Evolutionary conservation across 768 basidiomycete species (phyloP).

Genomic region (Podaxis sp.): DNA sequence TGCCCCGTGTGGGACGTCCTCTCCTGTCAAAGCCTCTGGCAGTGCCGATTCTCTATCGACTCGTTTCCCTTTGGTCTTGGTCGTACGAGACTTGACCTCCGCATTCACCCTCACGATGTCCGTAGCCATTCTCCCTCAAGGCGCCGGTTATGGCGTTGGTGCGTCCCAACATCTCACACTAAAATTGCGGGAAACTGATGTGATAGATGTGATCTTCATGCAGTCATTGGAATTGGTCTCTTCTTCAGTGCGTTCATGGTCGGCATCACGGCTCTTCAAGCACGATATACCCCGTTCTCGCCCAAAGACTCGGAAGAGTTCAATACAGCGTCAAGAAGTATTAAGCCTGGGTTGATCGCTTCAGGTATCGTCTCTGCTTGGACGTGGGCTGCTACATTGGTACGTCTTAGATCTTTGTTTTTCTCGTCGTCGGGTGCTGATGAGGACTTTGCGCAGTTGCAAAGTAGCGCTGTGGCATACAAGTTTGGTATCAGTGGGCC

Average conservation of each 20-base stretch:
- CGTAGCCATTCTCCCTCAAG: slow-evolving; percentile 60
- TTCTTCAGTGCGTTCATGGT: slow-evolving; percentile 88
- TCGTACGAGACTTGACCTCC: too few relatives aligned
- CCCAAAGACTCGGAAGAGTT: slow-evolving; percentile 83
- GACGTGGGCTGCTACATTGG: slow-evolving; percentile 86
- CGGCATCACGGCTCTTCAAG: slow-evolving; percentile 73
- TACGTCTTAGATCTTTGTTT: slow-evolving; percentile 20
- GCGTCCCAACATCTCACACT: slow-evolving; percentile 21
- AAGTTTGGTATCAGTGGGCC: slow-evolving; percentile 84
- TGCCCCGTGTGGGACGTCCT: too few relatives aligned
- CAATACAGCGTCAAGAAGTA: slow-evolving; percentile 74
- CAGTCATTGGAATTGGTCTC: slow-evolving; percentile 66
- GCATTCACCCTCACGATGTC: background rate
- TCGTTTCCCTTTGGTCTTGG: too few relatives aligned
- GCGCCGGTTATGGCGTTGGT: slow-evolving; percentile 87
- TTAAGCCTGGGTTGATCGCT: slow-evolving; percentile 91
- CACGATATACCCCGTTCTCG: slow-evolving; percentile 81
- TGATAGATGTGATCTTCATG: background rate
- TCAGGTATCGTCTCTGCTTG: slow-evolving; percentile 92
- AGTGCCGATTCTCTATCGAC: too few relatives aligned
- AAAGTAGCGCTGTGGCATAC: slow-evolving; percentile 84
- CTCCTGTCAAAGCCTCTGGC: too few relatives aligned
- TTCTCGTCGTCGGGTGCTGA: background rate
- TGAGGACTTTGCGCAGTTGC: slow-evolving; percentile 39
- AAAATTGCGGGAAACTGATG: background rate